Evolutionary conservation across 371 early-diverging fungal genomes (phyloP), one percentile per base, ranked within the genome.

Genomic region (Dichotomocladium elegans): DNA sequence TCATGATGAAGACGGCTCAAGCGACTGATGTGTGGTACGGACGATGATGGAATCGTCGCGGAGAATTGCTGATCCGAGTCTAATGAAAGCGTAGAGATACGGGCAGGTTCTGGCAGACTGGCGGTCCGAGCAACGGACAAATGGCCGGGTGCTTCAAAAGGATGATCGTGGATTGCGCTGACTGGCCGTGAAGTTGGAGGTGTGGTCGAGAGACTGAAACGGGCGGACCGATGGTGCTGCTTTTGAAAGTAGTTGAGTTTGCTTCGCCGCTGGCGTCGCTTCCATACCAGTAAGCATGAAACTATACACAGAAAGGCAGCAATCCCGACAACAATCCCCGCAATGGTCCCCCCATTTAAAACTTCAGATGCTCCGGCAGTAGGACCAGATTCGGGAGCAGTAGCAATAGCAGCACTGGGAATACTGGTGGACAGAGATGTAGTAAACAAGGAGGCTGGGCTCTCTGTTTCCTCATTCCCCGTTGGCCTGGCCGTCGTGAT

Each of bases 291-390:
- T 30, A 66, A 62, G 21, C 58, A 66, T 10, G 57, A 57, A 26
- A 56, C 59, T 12, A 70, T 30, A 0, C 49, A 67, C 2, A 67
- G 8, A 2, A 70, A 40, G 1, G 55, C 66, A 9, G 64, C 7
- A 44, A 65, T 40, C 47, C 74, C 70, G 1, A 72, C 47, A 3
- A 68, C 60, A 31, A 75, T 61, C 1, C 74, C 79, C 8, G 61
- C 74, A 41, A 65, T 60, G 4, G 60, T 66, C 14, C 75, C 76
- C 4, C 60, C 50, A 27, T 60, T 54, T 44, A 70, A 34, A n/a
- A n/a, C n/a, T n/a, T n/a, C n/a, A n/a, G n/a, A n/a, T n/a, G n/a
- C n/a, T n/a, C n/a, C n/a, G n/a, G n/a, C n/a, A n/a, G n/a, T n/a
- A n/a, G n/a, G n/a, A n/a, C n/a, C n/a, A n/a, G n/a, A n/a, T n/a